phyloP scores from a whole-genome alignment of 306 rosid species.

The Castanea crenata region DNA sequence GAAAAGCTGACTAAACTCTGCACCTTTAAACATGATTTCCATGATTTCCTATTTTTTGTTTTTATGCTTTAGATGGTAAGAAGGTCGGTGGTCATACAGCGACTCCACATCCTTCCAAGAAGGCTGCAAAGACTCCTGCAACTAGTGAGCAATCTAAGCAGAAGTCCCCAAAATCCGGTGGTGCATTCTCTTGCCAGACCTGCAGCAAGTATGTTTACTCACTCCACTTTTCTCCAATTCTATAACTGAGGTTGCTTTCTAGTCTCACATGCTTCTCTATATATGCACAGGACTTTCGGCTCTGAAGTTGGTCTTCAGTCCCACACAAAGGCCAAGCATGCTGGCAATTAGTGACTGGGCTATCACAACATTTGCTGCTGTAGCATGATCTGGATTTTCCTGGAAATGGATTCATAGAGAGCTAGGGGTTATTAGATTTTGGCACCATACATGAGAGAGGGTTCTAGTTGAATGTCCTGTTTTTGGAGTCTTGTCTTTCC shows the following conservation, averaged over 20 bases:
- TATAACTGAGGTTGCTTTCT: neutral
- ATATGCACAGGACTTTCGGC: conserved; percentile 40
- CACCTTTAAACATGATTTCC: too few species aligned
- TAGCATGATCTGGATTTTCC: conserved; percentile 11
- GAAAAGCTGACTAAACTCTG: neutral
- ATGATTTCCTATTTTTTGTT: neutral
- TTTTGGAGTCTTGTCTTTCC: neutral
- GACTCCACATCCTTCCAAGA: conserved; percentile 85
- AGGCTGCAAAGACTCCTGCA: conserved; percentile 51
- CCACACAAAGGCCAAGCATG: conserved; percentile 81
- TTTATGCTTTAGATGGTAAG: conserved; percentile 47
- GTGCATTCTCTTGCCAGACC: conserved; percentile 49
- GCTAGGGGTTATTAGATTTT: neutral
- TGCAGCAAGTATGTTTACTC: conserved; percentile 56
- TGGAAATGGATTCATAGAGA: neutral
- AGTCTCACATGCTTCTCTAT: neutral
- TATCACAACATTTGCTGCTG: neutral
- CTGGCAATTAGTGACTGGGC: conserved; percentile 5
- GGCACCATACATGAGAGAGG: neutral
- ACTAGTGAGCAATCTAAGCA: conserved; percentile 30
- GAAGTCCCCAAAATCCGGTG: conserved; percentile 65
- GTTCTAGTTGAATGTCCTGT: neutral
- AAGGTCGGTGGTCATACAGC: conserved; percentile 51
- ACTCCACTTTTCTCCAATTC: too few species aligned
- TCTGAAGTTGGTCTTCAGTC: conserved; percentile 66